Percentiles rank a stretch among this genome's conserved stretches.
Conservation (phyloP, 108 stramenopile species). For the Cyclotella sp. region DNA sequence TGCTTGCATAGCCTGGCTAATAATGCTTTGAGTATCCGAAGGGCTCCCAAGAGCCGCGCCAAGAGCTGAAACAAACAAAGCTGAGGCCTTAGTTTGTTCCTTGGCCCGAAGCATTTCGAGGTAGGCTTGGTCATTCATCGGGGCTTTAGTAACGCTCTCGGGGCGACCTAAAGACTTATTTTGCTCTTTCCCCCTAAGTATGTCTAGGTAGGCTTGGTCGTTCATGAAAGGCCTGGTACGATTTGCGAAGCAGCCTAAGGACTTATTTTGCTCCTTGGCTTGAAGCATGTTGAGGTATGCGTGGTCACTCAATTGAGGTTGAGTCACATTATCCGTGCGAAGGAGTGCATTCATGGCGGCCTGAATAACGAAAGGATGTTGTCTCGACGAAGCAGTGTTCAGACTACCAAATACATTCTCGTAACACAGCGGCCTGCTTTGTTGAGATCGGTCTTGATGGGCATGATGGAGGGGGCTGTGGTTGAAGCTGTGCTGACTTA, state of each 20-base stretch:
- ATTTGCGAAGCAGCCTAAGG: no score
- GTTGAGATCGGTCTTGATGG: not conserved
- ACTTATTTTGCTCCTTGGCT: conserved; percentile 14
- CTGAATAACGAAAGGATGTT: conserved; percentile 23
- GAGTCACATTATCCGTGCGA: not conserved
- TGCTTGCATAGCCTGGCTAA: conserved; percentile 29
- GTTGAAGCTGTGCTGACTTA: not conserved
- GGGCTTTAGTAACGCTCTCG: not conserved
- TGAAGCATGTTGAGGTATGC: conserved; percentile 24
- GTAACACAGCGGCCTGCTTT: not conserved
- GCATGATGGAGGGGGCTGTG: not conserved
- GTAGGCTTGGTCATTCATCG: not conserved
- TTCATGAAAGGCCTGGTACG: not conserved
- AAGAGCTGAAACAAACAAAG: conserved; percentile 4
- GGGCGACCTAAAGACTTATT: not conserved
- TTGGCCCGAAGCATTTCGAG: not conserved
- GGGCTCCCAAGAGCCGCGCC: not conserved
- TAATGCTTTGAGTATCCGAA: not conserved
- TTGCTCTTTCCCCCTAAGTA: not conserved
- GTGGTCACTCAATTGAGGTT: conserved; percentile 11
- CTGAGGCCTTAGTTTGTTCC: not conserved
- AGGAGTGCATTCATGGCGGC: conserved; percentile 30
- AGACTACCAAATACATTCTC: not conserved
- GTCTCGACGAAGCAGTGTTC: conserved; percentile 17
- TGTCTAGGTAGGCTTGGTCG: not conserved